These are phyloP conservation scores for Coemansia asiatica DNA, from an alignment of 192 early-diverging fungal species.

Conservation along the genomic window DNA sequence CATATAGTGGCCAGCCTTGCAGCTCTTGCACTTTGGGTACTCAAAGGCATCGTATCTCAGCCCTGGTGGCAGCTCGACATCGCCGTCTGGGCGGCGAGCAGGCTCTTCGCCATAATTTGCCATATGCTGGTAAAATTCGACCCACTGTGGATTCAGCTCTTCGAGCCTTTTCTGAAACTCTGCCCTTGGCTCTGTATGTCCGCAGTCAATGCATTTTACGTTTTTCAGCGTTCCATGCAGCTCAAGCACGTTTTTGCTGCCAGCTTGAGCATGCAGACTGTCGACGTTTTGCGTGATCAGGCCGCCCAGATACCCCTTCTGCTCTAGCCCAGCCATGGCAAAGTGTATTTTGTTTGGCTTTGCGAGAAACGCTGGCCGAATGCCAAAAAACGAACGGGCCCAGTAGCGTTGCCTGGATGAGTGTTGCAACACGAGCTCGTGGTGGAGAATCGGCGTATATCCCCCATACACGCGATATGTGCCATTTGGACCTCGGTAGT, in stretches of 20 bases:
- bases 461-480: slow-evolving; percentile 69
- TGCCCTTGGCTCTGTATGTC: slow-evolving; percentile 54
- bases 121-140: slow-evolving; percentile 45
- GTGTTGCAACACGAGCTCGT: slow-evolving; percentile 64
- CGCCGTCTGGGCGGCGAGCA: slow-evolving; percentile 78
- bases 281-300: slow-evolving; percentile 96
- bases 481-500: slow-evolving; percentile 79
- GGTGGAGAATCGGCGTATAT: slow-evolving; percentile 84
- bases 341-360: slow-evolving; percentile 75
- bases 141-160: slow-evolving; percentile 70
- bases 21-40: slow-evolving; percentile 71
- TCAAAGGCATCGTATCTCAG: slow-evolving; percentile 65
- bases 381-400: slow-evolving; percentile 86
- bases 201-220: slow-evolving; percentile 76
- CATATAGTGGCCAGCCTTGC: slow-evolving; percentile 65
- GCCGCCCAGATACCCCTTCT: slow-evolving; percentile 47
- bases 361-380: slow-evolving; percentile 64
- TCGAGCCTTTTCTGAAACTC: slow-evolving; percentile 67
- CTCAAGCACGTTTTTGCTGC: slow-evolving; percentile 66
- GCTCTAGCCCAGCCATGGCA: slow-evolving; percentile 58
- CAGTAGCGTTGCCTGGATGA: slow-evolving; percentile 81
- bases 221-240: slow-evolving; percentile 79
- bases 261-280: slow-evolving; percentile 68
- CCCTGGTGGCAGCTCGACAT: slow-evolving; percentile 65
- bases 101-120: slow-evolving; percentile 48